phyloP scores from a whole-genome alignment of 1,284 basidiomycete species.

The Xerocomus tenax region DNA sequence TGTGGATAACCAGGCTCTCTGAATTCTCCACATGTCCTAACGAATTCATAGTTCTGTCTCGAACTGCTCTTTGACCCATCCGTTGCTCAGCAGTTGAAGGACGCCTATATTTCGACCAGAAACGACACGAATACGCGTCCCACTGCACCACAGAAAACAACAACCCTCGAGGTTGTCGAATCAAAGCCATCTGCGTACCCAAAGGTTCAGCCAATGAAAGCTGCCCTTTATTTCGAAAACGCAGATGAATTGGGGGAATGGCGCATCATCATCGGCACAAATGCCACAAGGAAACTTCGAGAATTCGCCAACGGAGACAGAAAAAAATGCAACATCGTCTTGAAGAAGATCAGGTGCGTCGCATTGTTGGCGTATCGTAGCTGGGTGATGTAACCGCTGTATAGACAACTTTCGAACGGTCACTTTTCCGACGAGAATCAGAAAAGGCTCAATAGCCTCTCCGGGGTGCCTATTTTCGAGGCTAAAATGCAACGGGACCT shows the following conservation, averaged over 20 bases:
- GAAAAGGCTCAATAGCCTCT: constrained; percentile 46
- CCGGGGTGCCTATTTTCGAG: constrained; percentile 53
- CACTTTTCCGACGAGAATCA: constrained; percentile 63
- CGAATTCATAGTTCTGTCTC: constrained; percentile 21
- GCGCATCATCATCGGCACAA: background rate
- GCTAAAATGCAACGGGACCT: constrained; percentile 59
- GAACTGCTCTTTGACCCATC: constrained; percentile 16
- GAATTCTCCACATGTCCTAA: background rate
- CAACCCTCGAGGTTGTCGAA: background rate
- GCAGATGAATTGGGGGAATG: background rate
- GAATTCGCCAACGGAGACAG: background rate
- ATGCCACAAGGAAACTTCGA: background rate
- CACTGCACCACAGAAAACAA: background rate
- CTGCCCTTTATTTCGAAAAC: background rate
- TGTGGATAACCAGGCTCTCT: background rate
- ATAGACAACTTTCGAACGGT: constrained; percentile 55
- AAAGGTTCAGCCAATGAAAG: background rate
- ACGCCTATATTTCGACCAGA: background rate
- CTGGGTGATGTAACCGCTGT: background rate
- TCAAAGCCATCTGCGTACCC: background rate
- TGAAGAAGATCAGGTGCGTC: background rate
- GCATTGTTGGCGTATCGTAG: background rate
- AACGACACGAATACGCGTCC: background rate
- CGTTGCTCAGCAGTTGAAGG: constrained; percentile 13
- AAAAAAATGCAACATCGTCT: background rate